Evolutionary conservation across 83 land plant genomes (phyloP), one percentile per base, ranked within the genome.

Genomic region (Larix sibirica): DNA sequence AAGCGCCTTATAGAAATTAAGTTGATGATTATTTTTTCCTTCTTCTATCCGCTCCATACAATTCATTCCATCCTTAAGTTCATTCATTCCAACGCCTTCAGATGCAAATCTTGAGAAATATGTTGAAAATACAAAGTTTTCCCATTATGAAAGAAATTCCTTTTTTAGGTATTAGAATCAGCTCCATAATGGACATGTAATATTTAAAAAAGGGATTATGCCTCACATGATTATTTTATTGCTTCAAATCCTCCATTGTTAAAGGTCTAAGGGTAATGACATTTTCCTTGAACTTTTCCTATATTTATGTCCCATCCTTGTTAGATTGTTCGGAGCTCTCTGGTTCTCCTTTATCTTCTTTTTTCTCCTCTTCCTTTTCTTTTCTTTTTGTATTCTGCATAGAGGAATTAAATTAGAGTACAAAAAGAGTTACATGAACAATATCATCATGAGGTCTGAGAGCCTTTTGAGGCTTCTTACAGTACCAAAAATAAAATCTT

Each of bases 41-140:
- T 78, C 94, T 88, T 80, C 98, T 97, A 65, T 97, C 98, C 84
- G 94, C 98, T 3, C 98, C 98, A 81, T 91, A 96, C 47, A 93
- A 81, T 3, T 96, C 98, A 79, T 96, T 96, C 98, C 98, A 96
- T 94, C 94, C 80, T 90, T 96, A 54, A 96, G 88, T 82, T 96
- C 98, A 23, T 79, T 80, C 98, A 96, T 96, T 31, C 88, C 81
- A 16, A 91, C 83, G 44, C 97, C 97, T 79, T 93, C 98, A 0
- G 92, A 40, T 66, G 98, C 92, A 84, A 94, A 94, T 85, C 98
- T 96, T 3, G 91, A 23, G 95, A 93, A 62, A 96, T 91, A 95
- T 96, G 90, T 56, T 69, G 14, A 73, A 73, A 73, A 73, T 26
- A n/a, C 26, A n/a, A 70, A 36, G 42, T 73, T 2, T 44, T 73